A percentile compares a stretch with the other conserved stretches of the same genome.
Conservation (phyloP, 371 early-diverging fungal species). For the Lichtheimia hyalospora region DNA sequence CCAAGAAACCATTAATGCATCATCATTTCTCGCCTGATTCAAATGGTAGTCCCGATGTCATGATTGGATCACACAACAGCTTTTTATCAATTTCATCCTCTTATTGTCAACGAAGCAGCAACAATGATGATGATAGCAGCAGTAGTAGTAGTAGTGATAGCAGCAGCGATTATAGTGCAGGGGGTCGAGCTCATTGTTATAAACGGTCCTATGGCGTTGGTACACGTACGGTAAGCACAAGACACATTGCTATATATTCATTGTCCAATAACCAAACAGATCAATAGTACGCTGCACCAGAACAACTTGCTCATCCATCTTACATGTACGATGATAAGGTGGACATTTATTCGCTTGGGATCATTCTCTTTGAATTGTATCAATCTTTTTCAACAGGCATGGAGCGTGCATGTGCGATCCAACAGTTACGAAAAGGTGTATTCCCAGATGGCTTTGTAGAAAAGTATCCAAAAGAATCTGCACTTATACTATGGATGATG, state of each 20-base stretch:
- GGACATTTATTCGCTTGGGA: slow-evolving; percentile 75
- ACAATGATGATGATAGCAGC: slow-evolving; percentile 8
- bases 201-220: slow-evolving; percentile 64
- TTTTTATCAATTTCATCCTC: slow-evolving; percentile 1
- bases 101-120: slow-evolving; percentile 1
- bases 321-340: slow-evolving; percentile 60
- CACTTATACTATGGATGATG: slow-evolving; percentile 79
- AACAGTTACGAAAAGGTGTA: slow-evolving; percentile 61
- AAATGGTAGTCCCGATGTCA: not conserved
- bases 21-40: not conserved
- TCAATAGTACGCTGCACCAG: slow-evolving; percentile 89
- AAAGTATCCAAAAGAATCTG: slow-evolving; percentile 80
- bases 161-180: slow-evolving; percentile 3
- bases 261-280: not conserved
- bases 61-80: slow-evolving; percentile 2
- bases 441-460: slow-evolving; percentile 76
- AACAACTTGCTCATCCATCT: slow-evolving; percentile 67
- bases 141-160: not conserved
- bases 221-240: slow-evolving; percentile 61
- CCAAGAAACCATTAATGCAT: not conserved
- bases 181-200: slow-evolving; percentile 6
- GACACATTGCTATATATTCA: not conserved
- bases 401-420: slow-evolving; percentile 66
- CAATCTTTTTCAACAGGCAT: slow-evolving; percentile 66
- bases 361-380: slow-evolving; percentile 72